Evolutionary conservation across 441 rosid species (phyloP).

Genomic region (Gossypium armourianum): DNA sequence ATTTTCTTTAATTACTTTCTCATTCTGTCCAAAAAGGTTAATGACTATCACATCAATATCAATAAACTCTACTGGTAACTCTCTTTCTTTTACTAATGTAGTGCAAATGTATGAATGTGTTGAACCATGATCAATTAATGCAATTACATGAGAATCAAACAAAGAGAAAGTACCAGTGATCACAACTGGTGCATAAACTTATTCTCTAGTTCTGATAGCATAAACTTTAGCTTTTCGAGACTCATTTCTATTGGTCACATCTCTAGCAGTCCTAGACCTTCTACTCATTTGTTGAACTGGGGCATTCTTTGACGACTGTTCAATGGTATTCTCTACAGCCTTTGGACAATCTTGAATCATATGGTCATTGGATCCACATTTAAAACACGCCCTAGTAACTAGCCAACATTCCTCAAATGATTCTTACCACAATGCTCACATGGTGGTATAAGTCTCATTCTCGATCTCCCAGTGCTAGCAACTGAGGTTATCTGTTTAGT

Average conservation of each 20-base stretch:
- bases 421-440: no score
- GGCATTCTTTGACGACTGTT: no score
- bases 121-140: neutral
- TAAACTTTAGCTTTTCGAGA: neutral
- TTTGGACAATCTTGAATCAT: no score
- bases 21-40: neutral
- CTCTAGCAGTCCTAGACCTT: neutral
- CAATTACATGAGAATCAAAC: neutral
- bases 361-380: no score
- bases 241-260: neutral
- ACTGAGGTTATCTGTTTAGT: no score
- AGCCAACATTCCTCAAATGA: no score
- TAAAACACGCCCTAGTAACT: no score
- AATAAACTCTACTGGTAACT: neutral
- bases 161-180: neutral
- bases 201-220: neutral
- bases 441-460: no score
- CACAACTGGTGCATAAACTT: neutral
- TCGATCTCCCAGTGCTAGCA: no score
- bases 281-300: no score
- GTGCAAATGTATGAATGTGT: neutral
- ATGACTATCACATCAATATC: no score
- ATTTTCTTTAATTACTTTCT: neutral
- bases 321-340: no score
- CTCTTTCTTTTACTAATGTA: neutral